A percentile compares a stretch with the other conserved stretches of the same genome.
These are phyloP conservation scores for Chenopodium suecicum DNA, from an alignment of 148 eudicot genomes.

Conservation along the genomic window DNA sequence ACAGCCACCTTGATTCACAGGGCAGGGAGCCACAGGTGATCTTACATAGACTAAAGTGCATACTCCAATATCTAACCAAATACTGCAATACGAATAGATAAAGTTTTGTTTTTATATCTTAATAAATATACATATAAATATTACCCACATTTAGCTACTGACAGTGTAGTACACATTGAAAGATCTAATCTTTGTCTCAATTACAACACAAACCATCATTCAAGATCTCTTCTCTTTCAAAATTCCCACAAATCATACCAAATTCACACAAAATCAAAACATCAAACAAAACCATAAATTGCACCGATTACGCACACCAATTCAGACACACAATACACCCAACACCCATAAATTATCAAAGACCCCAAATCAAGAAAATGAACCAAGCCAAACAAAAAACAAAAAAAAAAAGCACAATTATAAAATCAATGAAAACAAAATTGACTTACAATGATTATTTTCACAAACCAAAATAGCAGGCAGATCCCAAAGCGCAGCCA, in stretches of 20 bases:
- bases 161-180: too few relatives aligned
- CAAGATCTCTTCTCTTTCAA: background rate
- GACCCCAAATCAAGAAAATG: background rate
- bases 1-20: too few relatives aligned
- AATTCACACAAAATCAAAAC: background rate
- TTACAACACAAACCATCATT: too few relatives aligned
- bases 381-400: background rate
- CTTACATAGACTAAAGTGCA: background rate
- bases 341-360: background rate
- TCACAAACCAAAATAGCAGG: constrained; percentile 96
- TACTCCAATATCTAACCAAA: too few relatives aligned
- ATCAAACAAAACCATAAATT: too few relatives aligned
- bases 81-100: too few relatives aligned
- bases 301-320: background rate
- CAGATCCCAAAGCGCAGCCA: constrained; percentile 96
- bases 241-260: background rate
- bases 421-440: background rate
- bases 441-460: constrained; percentile 81
- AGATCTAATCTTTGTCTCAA: too few relatives aligned
- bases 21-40: too few relatives aligned
- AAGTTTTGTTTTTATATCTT: too few relatives aligned
- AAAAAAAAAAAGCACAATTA: background rate
- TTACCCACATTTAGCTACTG: too few relatives aligned
- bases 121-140: too few relatives aligned
- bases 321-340: background rate